These are phyloP conservation scores for Cornus kousa DNA, from an alignment of 148 eudicot genomes.

Conservation along the genomic window DNA sequence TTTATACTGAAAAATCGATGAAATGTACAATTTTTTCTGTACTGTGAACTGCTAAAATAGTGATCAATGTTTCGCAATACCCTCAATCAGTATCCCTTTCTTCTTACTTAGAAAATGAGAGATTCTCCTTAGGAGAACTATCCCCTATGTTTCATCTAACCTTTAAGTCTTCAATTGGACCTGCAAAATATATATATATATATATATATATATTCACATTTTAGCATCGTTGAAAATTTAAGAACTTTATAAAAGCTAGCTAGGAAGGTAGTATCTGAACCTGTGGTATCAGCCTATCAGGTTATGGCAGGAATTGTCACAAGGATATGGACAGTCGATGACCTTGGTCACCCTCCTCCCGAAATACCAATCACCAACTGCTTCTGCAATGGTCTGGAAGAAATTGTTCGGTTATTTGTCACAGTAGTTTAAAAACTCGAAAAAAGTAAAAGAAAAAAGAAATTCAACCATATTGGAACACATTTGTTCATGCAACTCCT, in stretches of 20 bases:
- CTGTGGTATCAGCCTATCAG: slow-evolving; percentile 26
- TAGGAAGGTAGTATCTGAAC: neutral
- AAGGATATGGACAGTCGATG: slow-evolving; percentile 72
- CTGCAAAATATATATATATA: neutral
- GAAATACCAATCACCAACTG: slow-evolving; percentile 92
- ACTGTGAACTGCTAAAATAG: neutral
- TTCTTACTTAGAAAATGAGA: neutral
- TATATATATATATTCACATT: too few relatives aligned
- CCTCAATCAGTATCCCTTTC: neutral
- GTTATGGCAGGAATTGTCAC: slow-evolving; percentile 72
- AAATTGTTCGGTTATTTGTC: neutral
- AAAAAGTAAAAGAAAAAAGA: too few relatives aligned
- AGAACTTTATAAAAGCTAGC: neutral
- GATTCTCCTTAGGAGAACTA: neutral
- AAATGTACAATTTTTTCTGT: neutral
- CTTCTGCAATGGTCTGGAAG: slow-evolving; percentile 76
- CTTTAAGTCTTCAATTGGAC: neutral
- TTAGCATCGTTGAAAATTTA: neutral
- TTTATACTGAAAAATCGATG: neutral
- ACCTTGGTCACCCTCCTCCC: slow-evolving; percentile 50
- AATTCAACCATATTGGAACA: neutral
- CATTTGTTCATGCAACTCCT: neutral
- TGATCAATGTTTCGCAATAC: neutral
- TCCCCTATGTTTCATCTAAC: neutral
- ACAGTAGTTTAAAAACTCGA: neutral